A percentile compares a stretch with the other conserved stretches of the same genome.
phyloP scores from a whole-genome alignment of 2,329 filamentous ascomycete genomes.

The Colletotrichum sp. region DNA sequence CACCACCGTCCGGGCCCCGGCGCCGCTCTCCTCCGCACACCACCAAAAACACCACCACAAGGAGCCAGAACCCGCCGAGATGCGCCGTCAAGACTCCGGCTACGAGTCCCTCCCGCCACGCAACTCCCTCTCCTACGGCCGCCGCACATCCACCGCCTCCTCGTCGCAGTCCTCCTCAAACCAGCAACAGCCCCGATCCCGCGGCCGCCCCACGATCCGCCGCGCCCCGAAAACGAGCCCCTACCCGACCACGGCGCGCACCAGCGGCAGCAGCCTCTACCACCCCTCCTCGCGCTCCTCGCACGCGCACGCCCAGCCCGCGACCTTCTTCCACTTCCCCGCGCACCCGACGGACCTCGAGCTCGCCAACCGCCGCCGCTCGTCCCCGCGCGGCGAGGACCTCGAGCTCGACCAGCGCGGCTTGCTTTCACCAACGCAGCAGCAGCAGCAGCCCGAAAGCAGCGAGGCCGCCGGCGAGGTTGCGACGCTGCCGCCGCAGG shows the following conservation, averaged over 20 bases:
- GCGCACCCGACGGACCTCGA: slow-evolving; percentile 41
- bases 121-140: slow-evolving; percentile 37
- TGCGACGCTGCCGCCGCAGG: slow-evolving; percentile 53
- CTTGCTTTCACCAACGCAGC: background rate
- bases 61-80: slow-evolving; percentile 39
- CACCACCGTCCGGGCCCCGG: slow-evolving; percentile 3
- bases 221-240: slow-evolving; percentile 44
- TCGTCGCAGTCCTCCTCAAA: slow-evolving; percentile 29
- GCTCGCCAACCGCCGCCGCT: background rate
- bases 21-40: background rate
- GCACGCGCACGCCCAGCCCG: slow-evolving; percentile 26
- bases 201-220: slow-evolving; percentile 45
- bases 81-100: slow-evolving; percentile 63
- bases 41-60: slow-evolving; percentile 11
- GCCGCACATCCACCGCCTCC: slow-evolving; percentile 39
- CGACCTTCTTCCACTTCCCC: slow-evolving; percentile 56
- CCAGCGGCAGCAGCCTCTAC: slow-evolving; percentile 11
- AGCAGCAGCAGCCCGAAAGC: slow-evolving; percentile 17
- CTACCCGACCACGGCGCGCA: slow-evolving; percentile 12
- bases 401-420: slow-evolving; percentile 26
- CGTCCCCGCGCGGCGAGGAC: background rate
- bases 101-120: slow-evolving; percentile 57
- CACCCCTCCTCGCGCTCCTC: slow-evolving; percentile 8
- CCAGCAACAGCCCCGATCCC: slow-evolving; percentile 31
- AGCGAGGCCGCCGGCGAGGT: slow-evolving; percentile 20